phyloP scores from a whole-genome alignment of 2,329 filamentous ascomycete species.

The Bipolaris bicolor region DNA sequence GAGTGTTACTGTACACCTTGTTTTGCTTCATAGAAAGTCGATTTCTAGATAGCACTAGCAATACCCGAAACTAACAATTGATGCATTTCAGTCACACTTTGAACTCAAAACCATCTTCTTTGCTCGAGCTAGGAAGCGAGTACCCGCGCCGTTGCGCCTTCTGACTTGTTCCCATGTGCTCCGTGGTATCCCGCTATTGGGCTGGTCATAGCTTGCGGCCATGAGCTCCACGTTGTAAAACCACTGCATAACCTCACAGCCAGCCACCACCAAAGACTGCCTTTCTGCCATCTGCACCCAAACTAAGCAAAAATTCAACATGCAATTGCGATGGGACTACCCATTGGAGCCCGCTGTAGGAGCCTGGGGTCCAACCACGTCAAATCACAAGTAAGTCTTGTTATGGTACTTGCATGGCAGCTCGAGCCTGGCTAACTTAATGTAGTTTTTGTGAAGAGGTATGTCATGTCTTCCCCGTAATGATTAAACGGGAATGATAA shows the following conservation, averaged over 20 bases:
- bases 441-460: conserved; percentile 48
- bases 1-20: too few relatives aligned
- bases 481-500: not conserved
- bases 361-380: conserved; percentile 37
- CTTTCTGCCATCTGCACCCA: not conserved
- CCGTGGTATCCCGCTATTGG: not conserved
- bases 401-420: conserved; percentile 11
- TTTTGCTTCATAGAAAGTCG: too few relatives aligned
- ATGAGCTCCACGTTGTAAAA: not conserved
- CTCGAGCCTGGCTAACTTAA: conserved; percentile 18
- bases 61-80: too few relatives aligned
- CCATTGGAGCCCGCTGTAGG: conserved; percentile 25
- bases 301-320: conserved; percentile 3
- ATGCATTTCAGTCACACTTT: too few relatives aligned
- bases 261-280: not conserved
- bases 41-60: too few relatives aligned
- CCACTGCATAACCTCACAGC: not conserved
- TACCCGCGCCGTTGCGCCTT: not conserved
- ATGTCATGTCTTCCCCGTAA: not conserved
- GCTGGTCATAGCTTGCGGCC: conserved; percentile 5
- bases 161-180: not conserved
- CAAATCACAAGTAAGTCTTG: conserved; percentile 43
- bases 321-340: conserved; percentile 40
- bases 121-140: not conserved
- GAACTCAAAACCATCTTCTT: not conserved